Percentiles rank a stretch among this genome's conserved stretches.
These are phyloP conservation scores for Pseudogymnoascus sp. DNA, from an alignment of 2,329 filamentous ascomycete species.

Conservation along the genomic window DNA sequence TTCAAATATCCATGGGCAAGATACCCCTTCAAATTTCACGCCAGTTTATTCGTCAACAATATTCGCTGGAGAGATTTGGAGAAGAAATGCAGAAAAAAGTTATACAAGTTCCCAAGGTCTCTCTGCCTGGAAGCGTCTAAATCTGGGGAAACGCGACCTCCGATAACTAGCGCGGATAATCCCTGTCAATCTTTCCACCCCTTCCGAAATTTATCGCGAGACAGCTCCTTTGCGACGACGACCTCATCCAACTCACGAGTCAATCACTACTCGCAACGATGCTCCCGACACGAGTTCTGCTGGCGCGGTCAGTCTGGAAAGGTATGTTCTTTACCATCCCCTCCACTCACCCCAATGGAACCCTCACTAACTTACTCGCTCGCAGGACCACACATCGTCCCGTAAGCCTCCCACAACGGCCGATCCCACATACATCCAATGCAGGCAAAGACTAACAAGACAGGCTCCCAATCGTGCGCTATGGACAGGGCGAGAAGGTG, in stretches of 20 bases:
- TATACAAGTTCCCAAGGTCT: background rate
- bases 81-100: background rate
- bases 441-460: constrained; percentile 29
- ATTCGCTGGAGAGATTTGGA: background rate
- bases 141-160: constrained; percentile 13
- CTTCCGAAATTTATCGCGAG: constrained; percentile 5
- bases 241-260: background rate
- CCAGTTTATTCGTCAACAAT: background rate
- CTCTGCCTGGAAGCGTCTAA: background rate
- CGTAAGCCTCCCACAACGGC: constrained; percentile 40
- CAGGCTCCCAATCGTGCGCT: constrained; percentile 44
- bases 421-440: constrained; percentile 13
- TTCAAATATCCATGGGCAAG: background rate
- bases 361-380: constrained; percentile 18
- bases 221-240: background rate
- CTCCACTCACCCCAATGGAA: constrained; percentile 7
- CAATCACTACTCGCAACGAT: constrained; percentile 33
- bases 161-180: background rate
- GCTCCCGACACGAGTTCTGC: constrained; percentile 49
- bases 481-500: constrained; percentile 42
- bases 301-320: constrained; percentile 66
- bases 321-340: constrained; percentile 35
- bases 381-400: constrained; percentile 60
- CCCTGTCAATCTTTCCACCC: constrained; percentile 8
- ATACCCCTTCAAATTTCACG: background rate